These are phyloP conservation scores for Tetrapyrgos nigripes DNA, from an alignment of 1,284 basidiomycete species.

Conservation along the genomic window DNA sequence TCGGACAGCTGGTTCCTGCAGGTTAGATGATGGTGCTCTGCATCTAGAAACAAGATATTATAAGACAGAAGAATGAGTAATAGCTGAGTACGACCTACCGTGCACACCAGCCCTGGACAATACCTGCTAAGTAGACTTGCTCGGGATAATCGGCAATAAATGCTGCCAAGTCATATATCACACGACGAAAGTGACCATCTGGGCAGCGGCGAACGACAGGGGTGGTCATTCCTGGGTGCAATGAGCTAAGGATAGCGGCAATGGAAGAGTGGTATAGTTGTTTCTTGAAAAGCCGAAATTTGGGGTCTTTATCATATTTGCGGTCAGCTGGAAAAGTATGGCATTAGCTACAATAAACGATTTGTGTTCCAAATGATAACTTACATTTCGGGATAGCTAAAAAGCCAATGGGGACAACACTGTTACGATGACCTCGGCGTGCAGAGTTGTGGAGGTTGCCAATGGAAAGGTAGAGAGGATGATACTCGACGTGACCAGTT, in stretches of 20 bases:
- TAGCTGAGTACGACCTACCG: conserved; percentile 10
- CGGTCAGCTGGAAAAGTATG: conserved; percentile 20
- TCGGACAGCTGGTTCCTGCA: conserved; percentile 2
- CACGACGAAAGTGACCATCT: conserved; percentile 8
- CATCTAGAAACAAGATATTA: conserved; percentile 14
- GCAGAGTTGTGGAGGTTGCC: conserved; percentile 31
- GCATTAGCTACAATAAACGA: not conserved
- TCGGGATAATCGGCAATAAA: conserved; percentile 26
- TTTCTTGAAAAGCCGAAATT: conserved; percentile 25
- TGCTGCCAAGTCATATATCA: conserved; percentile 19
- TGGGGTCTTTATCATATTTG: conserved; percentile 20
- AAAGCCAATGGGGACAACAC: conserved; percentile 27
- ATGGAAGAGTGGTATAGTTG: conserved; percentile 22
- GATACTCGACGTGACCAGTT: conserved; percentile 39
- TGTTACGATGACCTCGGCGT: conserved; percentile 25
- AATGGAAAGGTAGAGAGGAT: conserved; percentile 34
- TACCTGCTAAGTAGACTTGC: conserved; percentile 18
- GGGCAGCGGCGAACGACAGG: conserved; percentile 16
- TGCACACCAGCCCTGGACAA: conserved; percentile 23
- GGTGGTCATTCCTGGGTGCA: conserved; percentile 15
- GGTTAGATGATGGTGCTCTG: conserved; percentile 3
- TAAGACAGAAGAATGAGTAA: conserved; percentile 19
- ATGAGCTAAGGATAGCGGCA: conserved; percentile 13
- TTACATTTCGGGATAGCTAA: conserved; percentile 34
- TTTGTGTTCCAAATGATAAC: not conserved